Conservation (phyloP, 2,329 filamentous ascomycete species). For the Colletotrichum incanum region DNA sequence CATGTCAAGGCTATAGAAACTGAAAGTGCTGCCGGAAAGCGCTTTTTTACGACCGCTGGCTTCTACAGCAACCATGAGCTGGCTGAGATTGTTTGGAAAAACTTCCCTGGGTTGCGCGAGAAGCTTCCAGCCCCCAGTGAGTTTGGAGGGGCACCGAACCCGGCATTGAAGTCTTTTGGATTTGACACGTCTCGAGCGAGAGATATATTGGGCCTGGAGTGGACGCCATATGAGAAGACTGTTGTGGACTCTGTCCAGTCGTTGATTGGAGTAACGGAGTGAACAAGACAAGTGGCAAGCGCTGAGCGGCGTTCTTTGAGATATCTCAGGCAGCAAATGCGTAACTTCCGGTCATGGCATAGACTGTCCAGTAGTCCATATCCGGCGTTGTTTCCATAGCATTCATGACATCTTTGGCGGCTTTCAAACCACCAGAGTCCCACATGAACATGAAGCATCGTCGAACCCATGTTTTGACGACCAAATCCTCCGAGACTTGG, state of each 20-base stretch:
- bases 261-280: slow-evolving; percentile 2
- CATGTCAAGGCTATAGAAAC: slow-evolving; percentile 48
- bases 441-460: slow-evolving; percentile 43
- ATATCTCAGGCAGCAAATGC: slow-evolving; percentile 44
- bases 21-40: slow-evolving; percentile 46
- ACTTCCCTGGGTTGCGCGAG: slow-evolving; percentile 45
- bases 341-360: slow-evolving; percentile 48
- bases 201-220: slow-evolving; percentile 63
- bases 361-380: slow-evolving; percentile 46
- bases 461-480: slow-evolving; percentile 40
- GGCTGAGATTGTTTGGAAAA: slow-evolving; percentile 45
- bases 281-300: neutral
- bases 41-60: slow-evolving; percentile 48
- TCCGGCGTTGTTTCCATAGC: slow-evolving; percentile 28
- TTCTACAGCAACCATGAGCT: slow-evolving; percentile 46
- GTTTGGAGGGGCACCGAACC: slow-evolving; percentile 29
- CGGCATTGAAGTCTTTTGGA: slow-evolving; percentile 17
- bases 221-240: slow-evolving; percentile 61
- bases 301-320: neutral
- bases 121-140: slow-evolving; percentile 46
- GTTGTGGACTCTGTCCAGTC: slow-evolving; percentile 58
- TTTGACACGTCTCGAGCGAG: slow-evolving; percentile 61
- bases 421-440: slow-evolving; percentile 38
- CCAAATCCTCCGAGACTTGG: slow-evolving; percentile 33
- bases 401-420: slow-evolving; percentile 40